Evolutionary conservation across 176 grass and related monocot genomes (phyloP), one percentile per base, ranked within the genome.

Genomic region (Otatea glauca): DNA sequence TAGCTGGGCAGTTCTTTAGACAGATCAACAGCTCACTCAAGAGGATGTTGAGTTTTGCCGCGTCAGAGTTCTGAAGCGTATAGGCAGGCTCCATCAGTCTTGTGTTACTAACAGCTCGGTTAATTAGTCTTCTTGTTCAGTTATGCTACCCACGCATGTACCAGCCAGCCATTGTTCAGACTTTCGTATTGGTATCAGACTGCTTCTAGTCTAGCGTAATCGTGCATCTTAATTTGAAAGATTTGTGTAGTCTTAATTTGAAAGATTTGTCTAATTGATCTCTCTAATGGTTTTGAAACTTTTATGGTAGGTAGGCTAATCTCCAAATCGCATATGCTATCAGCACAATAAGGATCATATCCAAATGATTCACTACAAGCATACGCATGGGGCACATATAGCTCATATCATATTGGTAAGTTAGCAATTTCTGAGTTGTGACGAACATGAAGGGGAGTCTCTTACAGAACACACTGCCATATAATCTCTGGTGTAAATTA

Each of bases 391-490:
- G 50, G 54, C 24, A 56, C 78, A 66, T 24, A 37, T 23, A 56
- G 24, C 53, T 60, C 53, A 63, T 47, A 39, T 32, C 35, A 37
- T 74, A 67, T 20, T 44, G n/a, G 75, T 20, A 81, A 70, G 45
- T 23, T 79, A 32, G 0, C 67, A 84, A 84, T 80, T 59, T 85
- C 62, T 69, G 17, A 34, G 39, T 79, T 59, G 64, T 42, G 61
- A 62, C 13, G 70, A 75, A 24, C 9, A 68, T 9, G 11, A 59
- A 76, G 25, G 15, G 37, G n/a, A 8, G 16, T 42, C 29, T 80
- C 39, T 81, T 76, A 81, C 77, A 68, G 53, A 84, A 56, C 38
- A 81, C 49, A 81, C 32, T 37, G 44, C 32, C 9, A 37, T 51
- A 7, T 68, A 48, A 69, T 50, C 69, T 79, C 75, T 70, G 53